Base-by-base conservation (phyloP, 805 yeast species). In the Monosporozyma aerobia region DNA sequence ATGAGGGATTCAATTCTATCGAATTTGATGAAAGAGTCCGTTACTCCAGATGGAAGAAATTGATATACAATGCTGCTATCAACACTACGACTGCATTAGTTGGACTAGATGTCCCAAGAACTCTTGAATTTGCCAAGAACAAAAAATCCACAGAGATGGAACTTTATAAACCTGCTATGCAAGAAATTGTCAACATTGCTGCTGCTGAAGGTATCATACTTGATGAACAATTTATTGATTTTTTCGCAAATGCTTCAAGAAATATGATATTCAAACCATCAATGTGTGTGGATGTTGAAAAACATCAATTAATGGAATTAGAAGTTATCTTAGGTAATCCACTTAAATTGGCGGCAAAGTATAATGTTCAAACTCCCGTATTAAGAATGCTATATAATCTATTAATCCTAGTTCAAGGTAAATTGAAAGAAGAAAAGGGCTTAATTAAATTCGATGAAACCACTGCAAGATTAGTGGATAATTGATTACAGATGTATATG, bases 281-380 rank as follows among this genome's bases (percentile, higher is more conserved):
- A 3, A 84, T 84, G 90, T 72, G 79, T 55, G 83, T 83, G 7
- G 90, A 84, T 59, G 73, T 72, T 29, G 72, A 77, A 46, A 81
- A 82, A 51, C 77, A 79, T 41, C 82, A 83, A 59, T 78, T 81
- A 40, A 78, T 85, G 69, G 94, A 86, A 67, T 65, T 83, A 41
- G 88, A 85, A 62, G 81, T 77, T 27, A 82, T 86, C 53, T 68
- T 86, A 32, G 89, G 90, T n/a, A 85, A 84, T 59, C 74, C 85
- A 1, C 59, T 83, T 45, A 67, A 65, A 30, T 69, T 75, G 41
- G 86, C 83, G 6, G 65, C 67, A 45, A 69, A 69, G 53, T 62
- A 73, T 53, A 70, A 74, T 0, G 76, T 82, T 9, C 59, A 64
- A 27, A 75, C 89, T 0, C 96, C 96, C 1, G 71, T 74, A 3